Evolutionary conservation across 768 basidiomycete genomes (phyloP).

Genomic region (Tricholomella constricta): DNA sequence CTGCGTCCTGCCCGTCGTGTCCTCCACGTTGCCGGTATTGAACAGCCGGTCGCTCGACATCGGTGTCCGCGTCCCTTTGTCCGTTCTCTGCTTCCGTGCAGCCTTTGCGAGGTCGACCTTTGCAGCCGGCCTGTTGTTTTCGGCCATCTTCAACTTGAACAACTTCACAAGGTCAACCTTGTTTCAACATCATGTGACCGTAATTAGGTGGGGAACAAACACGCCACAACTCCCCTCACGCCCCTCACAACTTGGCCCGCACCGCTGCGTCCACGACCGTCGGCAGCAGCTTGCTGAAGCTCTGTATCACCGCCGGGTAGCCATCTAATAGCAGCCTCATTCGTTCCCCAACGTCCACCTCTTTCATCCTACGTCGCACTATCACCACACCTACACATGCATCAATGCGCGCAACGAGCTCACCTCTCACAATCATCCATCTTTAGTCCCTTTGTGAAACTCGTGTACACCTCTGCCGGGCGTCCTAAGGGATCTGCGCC

Average conservation of each 20-base stretch:
- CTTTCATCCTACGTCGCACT: no score
- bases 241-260: neutral
- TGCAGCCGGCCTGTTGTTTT: conserved; percentile 7
- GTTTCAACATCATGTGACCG: conserved; percentile 26
- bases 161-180: neutral
- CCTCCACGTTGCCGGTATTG: conserved; percentile 13
- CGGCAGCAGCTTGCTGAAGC: conserved; percentile 1
- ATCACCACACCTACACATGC: neutral
- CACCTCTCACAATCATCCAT: neutral
- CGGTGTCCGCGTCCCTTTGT: conserved; percentile 5
- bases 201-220: conserved; percentile 3
- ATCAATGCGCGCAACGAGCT: neutral
- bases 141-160: conserved; percentile 13
- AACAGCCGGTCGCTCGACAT: conserved; percentile 23
- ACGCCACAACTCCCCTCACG: neutral
- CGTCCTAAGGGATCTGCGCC: neutral
- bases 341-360: neutral
- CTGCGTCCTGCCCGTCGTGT: conserved; percentile 24
- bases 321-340: neutral
- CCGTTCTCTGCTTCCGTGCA: neutral
- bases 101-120: conserved; percentile 6
- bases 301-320: neutral
- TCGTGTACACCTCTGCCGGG: conserved; percentile 1
- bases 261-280: neutral
- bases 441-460: neutral